Base-by-base conservation (phyloP, 768 basidiomycete genomes). In the Gelatoporia subvermispora region DNA sequence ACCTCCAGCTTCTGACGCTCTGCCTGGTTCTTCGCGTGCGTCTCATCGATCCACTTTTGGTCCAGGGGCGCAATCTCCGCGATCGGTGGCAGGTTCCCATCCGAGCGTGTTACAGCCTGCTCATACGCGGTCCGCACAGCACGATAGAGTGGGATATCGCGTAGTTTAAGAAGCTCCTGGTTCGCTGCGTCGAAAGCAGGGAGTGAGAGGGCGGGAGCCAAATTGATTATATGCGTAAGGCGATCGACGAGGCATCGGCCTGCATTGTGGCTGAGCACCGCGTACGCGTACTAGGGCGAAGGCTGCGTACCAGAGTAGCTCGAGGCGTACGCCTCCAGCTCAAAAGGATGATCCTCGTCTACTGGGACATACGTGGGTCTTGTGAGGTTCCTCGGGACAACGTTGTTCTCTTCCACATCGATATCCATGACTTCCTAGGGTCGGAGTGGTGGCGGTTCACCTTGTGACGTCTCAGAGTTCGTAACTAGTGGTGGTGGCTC, bases 1-100 rank as follows among this genome's bases (percentile, higher is more conserved):
- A 93, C 86, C 70, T 96, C 94, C 49, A 96, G 71, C 64, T 86
- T 90, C n/a, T 77, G 78, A 50, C 73, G 74, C 61, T 94, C 91
- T n/a, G 78, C 77, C 52, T 74, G 70, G 59, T 88, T 91, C 65
- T 76, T 81, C 51, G 77, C 72, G 37, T 72, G 70, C 23, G 70
- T 76, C 56, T 84, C 79, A 37, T 93, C 88, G 16, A 81, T 67
- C 93, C 92, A 96, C 10, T 70, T 73, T 47, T 74, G 70, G 60
- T 94, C 84, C 23, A 85, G 59, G 38, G 68, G 60, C 4, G 78
- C 74, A 23, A 82, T 59, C 5, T 79, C 76, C 49, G 70, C 54
- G 8, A 69, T 50, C 45, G 74, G 70, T 9, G 80, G 79, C 9
- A 85, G 56, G 40, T 70, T 72, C 2, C 56, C 69, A 0, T 54